Conservation (phyloP, 805 yeast species). For the Metschnikowia orientalis region DNA sequence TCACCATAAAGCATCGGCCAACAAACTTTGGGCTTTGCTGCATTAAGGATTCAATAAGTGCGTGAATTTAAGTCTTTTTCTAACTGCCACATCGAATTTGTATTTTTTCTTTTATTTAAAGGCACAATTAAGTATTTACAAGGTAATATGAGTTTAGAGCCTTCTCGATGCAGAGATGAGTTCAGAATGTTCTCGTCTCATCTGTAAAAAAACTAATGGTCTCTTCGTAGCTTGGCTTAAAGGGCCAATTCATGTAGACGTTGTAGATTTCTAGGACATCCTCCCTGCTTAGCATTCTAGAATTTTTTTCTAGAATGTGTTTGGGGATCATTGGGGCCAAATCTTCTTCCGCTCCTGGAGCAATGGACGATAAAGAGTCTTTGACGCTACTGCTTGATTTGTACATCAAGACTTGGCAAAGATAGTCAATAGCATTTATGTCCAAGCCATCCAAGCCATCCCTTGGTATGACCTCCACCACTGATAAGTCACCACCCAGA, state of each 20-base stretch:
- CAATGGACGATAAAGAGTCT: conserved; percentile 52
- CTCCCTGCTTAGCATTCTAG: conserved; percentile 46
- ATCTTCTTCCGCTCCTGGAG: conserved; percentile 76
- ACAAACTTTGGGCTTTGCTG: too few relatives aligned
- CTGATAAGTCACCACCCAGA: conserved; percentile 38
- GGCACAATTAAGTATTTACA: background rate
- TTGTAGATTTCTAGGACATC: conserved; percentile 53
- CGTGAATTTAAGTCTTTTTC: too few relatives aligned
- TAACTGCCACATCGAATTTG: too few relatives aligned
- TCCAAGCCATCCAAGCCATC: conserved; percentile 21
- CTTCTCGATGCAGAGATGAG: background rate
- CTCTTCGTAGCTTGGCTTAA: conserved; percentile 55
- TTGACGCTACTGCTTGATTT: conserved; percentile 39
- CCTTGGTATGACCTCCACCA: conserved; percentile 53
- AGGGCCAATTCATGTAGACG: conserved; percentile 73
- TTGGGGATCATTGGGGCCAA: conserved; percentile 25
- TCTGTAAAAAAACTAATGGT: conserved; percentile 16
- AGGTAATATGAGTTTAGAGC: background rate
- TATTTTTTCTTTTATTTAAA: too few relatives aligned
- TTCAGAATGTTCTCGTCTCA: conserved; percentile 14
- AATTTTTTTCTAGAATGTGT: conserved; percentile 40
- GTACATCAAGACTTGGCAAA: conserved; percentile 36
- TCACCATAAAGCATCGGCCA: too few relatives aligned
- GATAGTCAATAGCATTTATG: conserved; percentile 61
- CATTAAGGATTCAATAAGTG: too few relatives aligned